Percentiles rank a stretch among this genome's conserved stretches.
Evolutionary conservation across 1,139 yeast genomes (phyloP).

Genomic region (Yamadazyma mexicana): DNA sequence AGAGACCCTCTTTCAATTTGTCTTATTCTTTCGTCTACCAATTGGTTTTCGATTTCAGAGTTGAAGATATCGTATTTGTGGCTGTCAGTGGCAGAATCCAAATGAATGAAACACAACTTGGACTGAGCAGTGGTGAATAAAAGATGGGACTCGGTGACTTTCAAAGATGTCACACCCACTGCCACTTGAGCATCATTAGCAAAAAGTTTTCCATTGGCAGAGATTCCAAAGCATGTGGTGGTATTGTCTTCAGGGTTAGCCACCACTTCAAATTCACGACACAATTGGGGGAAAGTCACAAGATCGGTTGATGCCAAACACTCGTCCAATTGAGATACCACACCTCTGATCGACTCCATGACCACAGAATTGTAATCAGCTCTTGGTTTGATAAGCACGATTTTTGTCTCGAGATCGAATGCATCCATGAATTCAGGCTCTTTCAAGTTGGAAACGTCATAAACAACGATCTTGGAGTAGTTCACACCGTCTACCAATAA

Average conservation of each 20-base stretch:
- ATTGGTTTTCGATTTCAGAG: conserved; percentile 15
- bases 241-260: conserved; percentile 27
- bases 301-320: conserved; percentile 28
- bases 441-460: conserved; percentile 42
- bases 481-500: conserved; percentile 55
- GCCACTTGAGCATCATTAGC: conserved; percentile 65
- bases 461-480: conserved; percentile 49
- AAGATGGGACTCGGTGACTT: conserved; percentile 69
- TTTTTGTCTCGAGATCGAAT: conserved; percentile 47
- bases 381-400: conserved; percentile 56
- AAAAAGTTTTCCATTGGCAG: conserved; percentile 71
- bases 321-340: conserved; percentile 45
- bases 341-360: conserved; percentile 65
- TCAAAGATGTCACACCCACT: conserved; percentile 79
- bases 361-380: conserved; percentile 55
- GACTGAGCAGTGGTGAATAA: conserved; percentile 89
- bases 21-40: conserved; percentile 79
- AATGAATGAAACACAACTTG: conserved; percentile 77
- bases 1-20: conserved; percentile 89
- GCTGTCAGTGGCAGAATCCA: conserved; percentile 42
- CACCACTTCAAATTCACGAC: conserved; percentile 60
- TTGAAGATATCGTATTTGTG: conserved; percentile 26
- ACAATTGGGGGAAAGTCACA: conserved; percentile 65
- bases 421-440: conserved; percentile 42
- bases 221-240: conserved; percentile 64